Conservation (phyloP, 441 rosid genomes). For the Populus hybrid region DNA sequence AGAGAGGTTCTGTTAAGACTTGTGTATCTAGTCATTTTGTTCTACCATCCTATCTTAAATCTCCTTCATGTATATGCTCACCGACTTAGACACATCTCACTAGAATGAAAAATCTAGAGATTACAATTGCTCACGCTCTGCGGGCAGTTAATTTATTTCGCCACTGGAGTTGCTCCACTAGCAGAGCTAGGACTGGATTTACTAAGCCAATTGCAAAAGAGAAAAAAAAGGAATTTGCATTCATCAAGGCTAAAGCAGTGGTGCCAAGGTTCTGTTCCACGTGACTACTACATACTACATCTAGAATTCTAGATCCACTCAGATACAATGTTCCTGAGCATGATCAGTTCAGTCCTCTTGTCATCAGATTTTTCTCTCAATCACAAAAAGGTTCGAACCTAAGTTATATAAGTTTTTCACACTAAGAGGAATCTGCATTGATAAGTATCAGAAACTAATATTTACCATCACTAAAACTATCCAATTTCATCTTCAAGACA, state of each 20-base stretch:
- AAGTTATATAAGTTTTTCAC: not conserved
- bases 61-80: not conserved
- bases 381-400: not conserved
- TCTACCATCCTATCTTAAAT: not conserved
- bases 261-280: not conserved
- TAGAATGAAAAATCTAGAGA: not conserved
- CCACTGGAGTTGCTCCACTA: conserved; percentile 29
- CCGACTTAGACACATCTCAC: not conserved
- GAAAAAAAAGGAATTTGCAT: not conserved
- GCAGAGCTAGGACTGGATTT: conserved; percentile 29
- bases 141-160: conserved; percentile 26
- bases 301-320: not conserved
- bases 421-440: not conserved
- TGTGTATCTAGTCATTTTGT: not conserved
- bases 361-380: not conserved
- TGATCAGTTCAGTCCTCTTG: not conserved
- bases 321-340: not conserved
- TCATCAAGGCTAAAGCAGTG: conserved; percentile 14
- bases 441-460: not conserved
- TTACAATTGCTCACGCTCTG: not conserved
- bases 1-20: not conserved
- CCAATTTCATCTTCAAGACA: not conserved
- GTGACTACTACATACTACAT: not conserved
- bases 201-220: conserved; percentile 8
- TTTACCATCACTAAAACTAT: not conserved